Conservation (phyloP, 208 protist species). For the Vickermania spadyakhi region DNA sequence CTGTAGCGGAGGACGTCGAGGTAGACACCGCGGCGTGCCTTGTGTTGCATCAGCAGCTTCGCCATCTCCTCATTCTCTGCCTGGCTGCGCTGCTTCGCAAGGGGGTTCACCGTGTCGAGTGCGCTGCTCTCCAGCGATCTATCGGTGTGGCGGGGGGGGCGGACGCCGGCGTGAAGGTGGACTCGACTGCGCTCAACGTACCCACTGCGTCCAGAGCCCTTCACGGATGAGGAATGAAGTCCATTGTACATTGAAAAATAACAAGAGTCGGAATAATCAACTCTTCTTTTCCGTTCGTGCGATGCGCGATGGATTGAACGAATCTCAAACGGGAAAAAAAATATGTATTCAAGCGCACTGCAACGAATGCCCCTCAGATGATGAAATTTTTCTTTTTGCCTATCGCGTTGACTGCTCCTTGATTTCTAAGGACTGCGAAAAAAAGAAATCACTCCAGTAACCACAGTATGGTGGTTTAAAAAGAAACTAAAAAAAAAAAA, state of each 20-base stretch:
- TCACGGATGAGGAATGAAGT: slow-evolving; percentile 45
- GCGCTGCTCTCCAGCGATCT: not conserved
- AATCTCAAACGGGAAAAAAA: too few relatives aligned
- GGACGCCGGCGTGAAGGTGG: slow-evolving; percentile 10
- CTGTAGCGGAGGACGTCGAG: slow-evolving; percentile 59
- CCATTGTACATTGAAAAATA: slow-evolving; percentile 69
- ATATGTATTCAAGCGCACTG: too few relatives aligned
- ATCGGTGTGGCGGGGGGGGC: slow-evolving; percentile 9
- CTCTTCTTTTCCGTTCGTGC: too few relatives aligned
- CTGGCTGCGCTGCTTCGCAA: slow-evolving; percentile 42
- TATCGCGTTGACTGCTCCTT: too few relatives aligned
- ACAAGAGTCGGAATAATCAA: too few relatives aligned
- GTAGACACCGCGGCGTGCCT: slow-evolving; percentile 35
- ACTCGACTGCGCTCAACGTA: slow-evolving; percentile 80
- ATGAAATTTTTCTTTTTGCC: too few relatives aligned
- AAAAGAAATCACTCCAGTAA: too few relatives aligned
- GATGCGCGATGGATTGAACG: too few relatives aligned
- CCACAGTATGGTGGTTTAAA: too few relatives aligned
- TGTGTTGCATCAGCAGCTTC: slow-evolving; percentile 37
- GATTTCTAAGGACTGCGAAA: too few relatives aligned
- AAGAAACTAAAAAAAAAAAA: too few relatives aligned
- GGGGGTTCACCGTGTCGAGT: slow-evolving; percentile 50
- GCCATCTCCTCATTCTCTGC: slow-evolving; percentile 64
- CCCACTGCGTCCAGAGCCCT: slow-evolving; percentile 77
- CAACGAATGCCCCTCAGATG: too few relatives aligned